Percentiles rank a stretch among this genome's conserved stretches.
Conservation (phyloP, 1,284 basidiomycete genomes). For the Ceratobasidium papillatum region DNA sequence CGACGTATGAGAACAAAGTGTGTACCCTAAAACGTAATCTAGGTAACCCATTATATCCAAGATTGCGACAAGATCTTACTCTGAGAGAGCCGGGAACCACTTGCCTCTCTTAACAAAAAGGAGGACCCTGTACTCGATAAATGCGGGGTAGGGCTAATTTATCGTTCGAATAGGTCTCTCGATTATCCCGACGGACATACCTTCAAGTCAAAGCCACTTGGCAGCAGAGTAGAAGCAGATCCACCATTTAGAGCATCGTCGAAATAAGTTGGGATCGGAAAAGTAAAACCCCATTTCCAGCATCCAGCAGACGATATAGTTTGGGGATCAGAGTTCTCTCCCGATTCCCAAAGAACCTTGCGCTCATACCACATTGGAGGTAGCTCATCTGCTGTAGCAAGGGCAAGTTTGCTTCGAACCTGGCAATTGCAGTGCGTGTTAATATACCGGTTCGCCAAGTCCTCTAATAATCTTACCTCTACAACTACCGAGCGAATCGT, state of each 20-base stretch:
- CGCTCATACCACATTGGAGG: slow-evolving; percentile 20
- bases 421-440: not conserved
- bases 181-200: not conserved
- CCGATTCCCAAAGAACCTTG: slow-evolving; percentile 2
- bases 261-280: slow-evolving; percentile 20
- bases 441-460: not conserved
- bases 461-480: not conserved
- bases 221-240: not conserved
- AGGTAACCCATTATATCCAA: not conserved
- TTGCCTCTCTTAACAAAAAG: slow-evolving; percentile 22
- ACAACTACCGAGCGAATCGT: slow-evolving; percentile 29
- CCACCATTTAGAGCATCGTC: slow-evolving; percentile 19
- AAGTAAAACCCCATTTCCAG: slow-evolving; percentile 27
- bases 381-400: slow-evolving; percentile 5
- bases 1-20: slow-evolving; percentile 17
- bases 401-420: not conserved
- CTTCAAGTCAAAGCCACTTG: slow-evolving; percentile 17
- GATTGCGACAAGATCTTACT: not conserved
- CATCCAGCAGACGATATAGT: slow-evolving; percentile 8
- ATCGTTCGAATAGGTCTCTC: too few relatives aligned
- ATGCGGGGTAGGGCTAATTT: slow-evolving; percentile 19
- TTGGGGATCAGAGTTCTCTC: not conserved
- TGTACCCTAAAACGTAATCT: not conserved
- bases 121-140: slow-evolving; percentile 10
- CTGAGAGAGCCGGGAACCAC: slow-evolving; percentile 6